Evolutionary conservation across 2,329 filamentous ascomycete species (phyloP), one percentile per base, ranked within the genome.

Genomic region (Bretziella fagacearum): DNA sequence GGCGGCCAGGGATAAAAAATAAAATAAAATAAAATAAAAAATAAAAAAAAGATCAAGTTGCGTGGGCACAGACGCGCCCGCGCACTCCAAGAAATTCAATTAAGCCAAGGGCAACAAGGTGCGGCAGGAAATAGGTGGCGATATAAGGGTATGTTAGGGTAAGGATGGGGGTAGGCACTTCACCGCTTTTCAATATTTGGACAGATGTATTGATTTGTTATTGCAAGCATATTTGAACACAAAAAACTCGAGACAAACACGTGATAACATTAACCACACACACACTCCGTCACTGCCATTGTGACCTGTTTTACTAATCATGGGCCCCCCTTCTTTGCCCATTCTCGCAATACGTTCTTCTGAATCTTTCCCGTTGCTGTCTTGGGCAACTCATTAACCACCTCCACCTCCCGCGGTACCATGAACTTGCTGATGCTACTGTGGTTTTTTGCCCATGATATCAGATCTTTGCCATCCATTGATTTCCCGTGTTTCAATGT

Each of bases 361-460:
- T 85, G 80, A 51, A 96, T 72, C 71, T 98, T 98, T 2, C 91
- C 91, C 1, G 91, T 98, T 61, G 83, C 91, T 23, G 91, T 98
- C 73, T 98, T 98, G 7, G 91, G 91, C 53, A 98, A 67, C 61
- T 95, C 87, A 4, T 66, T 54, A n/a, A 98, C 75, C 36, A 96
- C 67, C 61, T 93, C 84, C 1, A 79, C 73, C 58, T 80, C 77
- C 33, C 71, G 62, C 22, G 76, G 77, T 11, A 81, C 79, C 91
- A 96, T 96, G 59, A 95, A 98, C 53, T 78, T 77, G 63, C 82
- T 87, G 55, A 98, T 94, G 23, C 70, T 69, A 58, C 81, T 83
- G 56, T 83, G 73, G 53, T 81, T 68, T 61, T 80, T 87, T 2
- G 87, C 85, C 91, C 91, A 98, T 41, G 74, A 63, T 49, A 96